Evolutionary conservation across 139 green algal species (phyloP), one percentile per base, ranked within the genome.

Genomic region (Chlamydomonas applanata): DNA sequence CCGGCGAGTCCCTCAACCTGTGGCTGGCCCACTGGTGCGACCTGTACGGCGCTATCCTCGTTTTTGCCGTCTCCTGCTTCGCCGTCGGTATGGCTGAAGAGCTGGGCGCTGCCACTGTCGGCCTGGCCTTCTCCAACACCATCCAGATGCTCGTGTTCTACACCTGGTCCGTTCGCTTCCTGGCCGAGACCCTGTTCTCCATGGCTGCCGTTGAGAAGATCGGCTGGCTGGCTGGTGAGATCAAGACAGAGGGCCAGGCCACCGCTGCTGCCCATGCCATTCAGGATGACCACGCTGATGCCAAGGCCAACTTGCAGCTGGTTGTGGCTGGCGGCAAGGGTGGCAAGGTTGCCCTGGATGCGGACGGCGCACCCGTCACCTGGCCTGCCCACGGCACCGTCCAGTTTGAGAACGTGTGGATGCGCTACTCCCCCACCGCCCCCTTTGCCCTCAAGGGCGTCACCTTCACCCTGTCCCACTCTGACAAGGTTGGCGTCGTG

Each of bases 1-100:
- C 83, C 65, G 83, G 79, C 0, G 86, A 91, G 77, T 66, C n/a
- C 24, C n/a, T 78, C 78, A 83, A 91, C 86, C 72, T 91, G 35
- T 91, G 84, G 84, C 79, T 91, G 30, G 82, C 86, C 35, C 89
- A 89, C 79, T 86, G 82, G 82, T 91, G 86, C 63, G 86, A 91
- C 75, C 80, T 91, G 62, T 88, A 83, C 72, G 86, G 86, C 27
- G 83, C 86, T 20, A 65, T 84, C 69, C 76, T 91, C 79, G 76
- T 91, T 32, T 65, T 89, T 17, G 83, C 84, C 2, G 85, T 83
- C 16, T 83, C 76, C 60, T 71, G 78, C 57, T 79, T 91, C 33
- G 81, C 78, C 40, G 86, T 91, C 32, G 77, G 57, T 24, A 36
- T 81, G 33, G 54, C 64, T 13, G 61, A 59, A 30, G 40, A 71